Evolutionary conservation across 495 filamentous ascomycete genomes (phyloP).

Genomic region (Saxispiralis lemnorum): DNA sequence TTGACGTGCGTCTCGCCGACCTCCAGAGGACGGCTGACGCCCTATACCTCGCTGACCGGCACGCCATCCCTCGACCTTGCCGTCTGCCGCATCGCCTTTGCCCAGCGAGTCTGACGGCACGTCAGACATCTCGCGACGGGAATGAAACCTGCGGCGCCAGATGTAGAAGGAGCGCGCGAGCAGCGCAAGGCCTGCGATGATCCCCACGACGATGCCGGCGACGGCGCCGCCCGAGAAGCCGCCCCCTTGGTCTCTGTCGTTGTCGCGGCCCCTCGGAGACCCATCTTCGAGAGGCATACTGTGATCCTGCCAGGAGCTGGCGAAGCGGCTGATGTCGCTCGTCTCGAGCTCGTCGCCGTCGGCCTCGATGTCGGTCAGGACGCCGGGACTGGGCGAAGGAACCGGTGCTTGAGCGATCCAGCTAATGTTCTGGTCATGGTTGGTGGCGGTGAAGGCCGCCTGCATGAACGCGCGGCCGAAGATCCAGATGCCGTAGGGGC

Average conservation of each 20-base stretch:
- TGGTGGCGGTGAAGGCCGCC: slow-evolving; percentile 37
- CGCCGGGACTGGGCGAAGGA: neutral
- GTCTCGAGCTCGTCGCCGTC: neutral
- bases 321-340: neutral
- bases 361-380: neutral
- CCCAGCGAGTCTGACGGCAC: too few species aligned
- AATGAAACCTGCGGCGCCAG: neutral
- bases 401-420: slow-evolving; percentile 4
- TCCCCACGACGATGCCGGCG: neutral
- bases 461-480: slow-evolving; percentile 41
- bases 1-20: too few species aligned
- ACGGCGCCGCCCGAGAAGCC: neutral
- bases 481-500: slow-evolving; percentile 2
- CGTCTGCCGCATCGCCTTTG: too few species aligned
- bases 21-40: too few species aligned
- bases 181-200: neutral
- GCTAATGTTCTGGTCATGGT: slow-evolving; percentile 20
- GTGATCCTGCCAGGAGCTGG: neutral
- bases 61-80: too few species aligned
- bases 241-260: neutral
- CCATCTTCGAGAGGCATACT: neutral
- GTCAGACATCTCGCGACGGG: too few species aligned
- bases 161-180: neutral
- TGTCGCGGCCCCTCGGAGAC: neutral
- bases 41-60: too few species aligned